Base-by-base conservation (phyloP, 371 early-diverging fungal species). In the Mucor sp. region DNA sequence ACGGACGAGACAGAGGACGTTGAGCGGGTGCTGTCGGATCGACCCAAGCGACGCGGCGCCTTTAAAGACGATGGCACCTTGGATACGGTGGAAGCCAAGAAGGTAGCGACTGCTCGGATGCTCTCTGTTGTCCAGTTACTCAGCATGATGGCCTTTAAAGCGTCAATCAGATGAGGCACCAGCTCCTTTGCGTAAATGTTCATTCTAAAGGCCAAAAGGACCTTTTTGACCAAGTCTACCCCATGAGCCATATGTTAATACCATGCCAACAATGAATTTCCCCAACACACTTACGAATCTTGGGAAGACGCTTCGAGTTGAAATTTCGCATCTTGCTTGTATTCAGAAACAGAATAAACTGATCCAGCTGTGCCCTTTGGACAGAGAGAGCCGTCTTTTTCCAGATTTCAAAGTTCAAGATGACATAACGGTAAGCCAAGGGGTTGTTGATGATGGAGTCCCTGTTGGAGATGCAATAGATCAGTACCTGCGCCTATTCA, bases 401-500 rank as follows among this genome's bases (percentile, higher is more conserved):
- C 92, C 92, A 93, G 9, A 92, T 78, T 48, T 91, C 90, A 73
- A 91, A 86, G 60, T 93, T 91, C 55, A 92, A 63, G 67, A 92
- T 79, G 7, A 92, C 68, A 58, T 83, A 87, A 12, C 88, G 81
- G 67, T 88, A 89, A 0, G 91, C 91, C 32, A 87, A 77, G 19
- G 88, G 83, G 64, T 92, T 92, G 11, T 83, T 85, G 50, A 92
- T 87, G 4, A 85, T 78, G 8, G 90, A 84, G 44, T 88, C 85
- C 25, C 90, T 87, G 62, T 12, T 12, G 7, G 7, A 17, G 17
- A 9, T n/a, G 0, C 6, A 17, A 5, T 23, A 32, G n/a, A 33
- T 32, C 28, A 35, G 53, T 7, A 17, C 39, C 2, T 19, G n/a
- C n/a, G n/a, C n/a, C n/a, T n/a, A n/a, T n/a, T 19, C 12, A 2